A percentile compares a stretch with the other conserved stretches of the same genome.
Conservation (phyloP, 2,329 filamentous ascomycete species). For the Hawksworthiomyces lignivorus region DNA sequence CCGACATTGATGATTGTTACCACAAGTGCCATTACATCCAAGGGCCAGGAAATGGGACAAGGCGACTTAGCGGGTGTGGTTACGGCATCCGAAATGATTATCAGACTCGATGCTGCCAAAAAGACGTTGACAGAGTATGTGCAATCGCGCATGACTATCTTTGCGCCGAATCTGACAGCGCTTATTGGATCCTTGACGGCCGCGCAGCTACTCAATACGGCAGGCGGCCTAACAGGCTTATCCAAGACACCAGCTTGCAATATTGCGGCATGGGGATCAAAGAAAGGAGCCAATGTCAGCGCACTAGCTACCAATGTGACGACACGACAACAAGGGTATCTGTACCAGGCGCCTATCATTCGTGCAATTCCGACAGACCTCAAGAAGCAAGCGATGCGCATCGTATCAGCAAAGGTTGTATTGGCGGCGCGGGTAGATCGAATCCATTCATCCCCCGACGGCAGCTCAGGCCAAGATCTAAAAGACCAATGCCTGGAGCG, state of each 20-base stretch:
- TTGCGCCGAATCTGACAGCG: constrained; percentile 86
- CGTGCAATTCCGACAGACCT: constrained; percentile 76
- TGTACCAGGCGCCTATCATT: constrained; percentile 88
- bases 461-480: constrained; percentile 73
- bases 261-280: constrained; percentile 81
- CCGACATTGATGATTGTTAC: constrained; percentile 93
- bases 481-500: constrained; percentile 76
- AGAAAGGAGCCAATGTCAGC: constrained; percentile 65
- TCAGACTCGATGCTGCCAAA: constrained; percentile 83
- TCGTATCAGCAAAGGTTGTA: constrained; percentile 86
- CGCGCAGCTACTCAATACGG: constrained; percentile 91
- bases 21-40: constrained; percentile 85
- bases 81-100: constrained; percentile 76
- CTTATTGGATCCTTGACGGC: constrained; percentile 89
- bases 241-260: constrained; percentile 94
- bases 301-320: constrained; percentile 91
- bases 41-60: constrained; percentile 68
- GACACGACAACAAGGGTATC: constrained; percentile 82
- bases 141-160: constrained; percentile 92
- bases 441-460: constrained; percentile 72
- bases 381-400: constrained; percentile 89
- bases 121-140: constrained; percentile 85
- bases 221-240: constrained; percentile 78
- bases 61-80: constrained; percentile 67
- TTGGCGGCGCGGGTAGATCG: constrained; percentile 89